Evolutionary conservation across 352 stramenopile genomes (phyloP).

Genomic region (Sclerospora graminicola): DNA sequence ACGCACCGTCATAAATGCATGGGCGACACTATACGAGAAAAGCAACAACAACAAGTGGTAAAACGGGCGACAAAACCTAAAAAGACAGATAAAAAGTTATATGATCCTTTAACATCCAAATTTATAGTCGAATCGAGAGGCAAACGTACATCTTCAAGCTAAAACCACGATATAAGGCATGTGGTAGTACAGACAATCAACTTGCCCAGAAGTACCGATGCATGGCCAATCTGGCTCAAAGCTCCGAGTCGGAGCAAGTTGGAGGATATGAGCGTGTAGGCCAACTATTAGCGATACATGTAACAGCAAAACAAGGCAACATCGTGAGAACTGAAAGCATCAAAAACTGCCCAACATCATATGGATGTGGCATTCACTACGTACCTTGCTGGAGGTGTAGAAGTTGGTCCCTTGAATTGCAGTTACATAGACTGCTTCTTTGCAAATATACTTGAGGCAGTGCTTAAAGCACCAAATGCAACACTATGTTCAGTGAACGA

Average conservation of each 20-base stretch:
- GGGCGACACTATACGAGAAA: constrained; percentile 69
- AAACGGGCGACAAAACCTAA: constrained; percentile 44
- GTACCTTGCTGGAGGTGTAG: constrained; percentile 64
- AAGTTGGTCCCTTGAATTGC: constrained; percentile 73
- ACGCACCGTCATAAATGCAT: constrained; percentile 72
- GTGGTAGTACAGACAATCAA: constrained; percentile 67
- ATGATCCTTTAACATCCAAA: too few species aligned
- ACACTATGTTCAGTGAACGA: too few species aligned
- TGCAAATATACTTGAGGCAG: constrained; percentile 79
- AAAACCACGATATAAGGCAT: constrained; percentile 57
- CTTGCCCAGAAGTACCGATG: constrained; percentile 63
- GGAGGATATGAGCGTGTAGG: constrained; percentile 58
- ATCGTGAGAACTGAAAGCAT: too few species aligned
- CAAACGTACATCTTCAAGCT: constrained; percentile 47
- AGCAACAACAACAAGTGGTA: constrained; percentile 59
- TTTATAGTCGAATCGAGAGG: too few species aligned
- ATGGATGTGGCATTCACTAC: too few species aligned
- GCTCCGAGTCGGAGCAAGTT: constrained; percentile 57
- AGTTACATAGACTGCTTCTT: constrained; percentile 73
- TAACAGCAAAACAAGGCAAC: too few species aligned
- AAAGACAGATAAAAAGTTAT: too few species aligned
- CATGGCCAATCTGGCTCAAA: constrained; percentile 53
- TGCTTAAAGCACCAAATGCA: constrained; percentile 81
- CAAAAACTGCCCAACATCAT: too few species aligned
- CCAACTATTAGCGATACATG: too few species aligned